A percentile compares a stretch with the other conserved stretches of the same genome.
phyloP scores from a whole-genome alignment of 352 stramenopile genomes.

The Globisporangium canariense region DNA sequence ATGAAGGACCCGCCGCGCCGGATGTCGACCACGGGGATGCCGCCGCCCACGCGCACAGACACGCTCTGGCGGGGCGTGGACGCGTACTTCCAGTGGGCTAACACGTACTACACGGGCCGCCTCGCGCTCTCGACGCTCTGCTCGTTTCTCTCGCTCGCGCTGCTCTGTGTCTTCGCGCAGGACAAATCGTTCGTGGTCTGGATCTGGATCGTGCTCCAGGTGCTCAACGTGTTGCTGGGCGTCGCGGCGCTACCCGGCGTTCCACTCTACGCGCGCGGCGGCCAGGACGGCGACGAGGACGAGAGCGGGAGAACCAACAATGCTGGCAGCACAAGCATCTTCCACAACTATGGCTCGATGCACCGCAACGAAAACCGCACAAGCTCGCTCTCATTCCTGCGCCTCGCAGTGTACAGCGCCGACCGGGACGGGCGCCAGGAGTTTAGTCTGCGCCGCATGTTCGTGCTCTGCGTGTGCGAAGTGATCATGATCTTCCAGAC shows the following conservation, averaged over 20 bases:
- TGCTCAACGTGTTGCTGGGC: constrained; percentile 56
- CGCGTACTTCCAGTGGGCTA: constrained; percentile 52
- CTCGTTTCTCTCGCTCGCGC: constrained; percentile 36
- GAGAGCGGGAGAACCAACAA: constrained; percentile 2
- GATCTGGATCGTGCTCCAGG: constrained; percentile 48
- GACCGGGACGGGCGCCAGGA: constrained; percentile 29
- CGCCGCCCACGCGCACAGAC: constrained; percentile 8
- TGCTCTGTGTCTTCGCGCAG: constrained; percentile 35
- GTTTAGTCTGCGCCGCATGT: constrained; percentile 49
- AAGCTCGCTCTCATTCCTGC: constrained; percentile 56
- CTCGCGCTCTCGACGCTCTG: constrained; percentile 45
- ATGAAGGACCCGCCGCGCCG: constrained; percentile 1
- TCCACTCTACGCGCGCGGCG: constrained; percentile 32
- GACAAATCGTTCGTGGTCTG: constrained; percentile 30
- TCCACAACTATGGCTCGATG: constrained; percentile 20
- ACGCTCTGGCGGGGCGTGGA: constrained; percentile 33
- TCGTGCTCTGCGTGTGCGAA: constrained; percentile 58
- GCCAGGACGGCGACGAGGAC: background rate
- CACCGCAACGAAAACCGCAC: constrained; percentile 21
- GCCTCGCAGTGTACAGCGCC: constrained; percentile 36
- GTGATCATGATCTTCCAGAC: constrained; percentile 60
- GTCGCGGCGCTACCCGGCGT: constrained; percentile 46
- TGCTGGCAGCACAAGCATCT: constrained; percentile 11
- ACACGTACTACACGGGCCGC: constrained; percentile 69
- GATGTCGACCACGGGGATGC: constrained; percentile 4